Base-by-base conservation (phyloP, 2,329 filamentous ascomycete species). In the Diaporthe sp. region DNA sequence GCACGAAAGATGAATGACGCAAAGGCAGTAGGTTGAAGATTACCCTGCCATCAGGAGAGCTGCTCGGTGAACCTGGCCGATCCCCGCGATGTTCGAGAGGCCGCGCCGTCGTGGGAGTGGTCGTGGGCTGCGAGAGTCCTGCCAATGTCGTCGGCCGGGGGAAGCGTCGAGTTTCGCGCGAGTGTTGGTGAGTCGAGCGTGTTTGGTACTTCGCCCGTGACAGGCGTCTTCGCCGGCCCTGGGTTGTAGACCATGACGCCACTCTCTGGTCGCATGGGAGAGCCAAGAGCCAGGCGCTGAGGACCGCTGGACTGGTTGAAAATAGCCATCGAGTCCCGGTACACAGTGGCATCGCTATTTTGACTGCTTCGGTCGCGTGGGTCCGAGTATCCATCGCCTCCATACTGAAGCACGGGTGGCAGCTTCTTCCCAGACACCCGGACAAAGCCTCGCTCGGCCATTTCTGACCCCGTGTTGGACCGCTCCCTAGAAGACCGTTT, bases 341-440 rank as follows among this genome's bases (percentile, higher is more conserved):
- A 90, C 73, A 87, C 85, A 1, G 89, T 89, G 28, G 68, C 74
- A 25, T 74, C 72, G 38, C 74, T 76, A 64, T 83, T 83, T 45
- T 84, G 86, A 78, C 88, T 91, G 78, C 87, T 82, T 64, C 85
- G 81, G 67, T 81, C 85, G 72, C 81, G 84, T 60, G 77, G 86
- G 74, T 90, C 90, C 28, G 87, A 86, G 81, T 91, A 93, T 1
- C 91, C 91, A 79, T 93, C 91, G 8, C 91, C 91, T 19, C 91
- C 91, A 61, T 85, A 86, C 74, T 90, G 86, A 50, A 93, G 82
- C 13, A 93, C 91, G 2, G 92, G 91, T 4, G 90, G 89, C 73
- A 93, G 81, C 79, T 93, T 93, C 78, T 88, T 88, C 76, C 92
- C 92, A 8, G 91, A 92, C 2, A 93, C 88, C 40, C 91, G 89